Evolutionary conservation across 371 early-diverging fungal genomes (phyloP).

Genomic region (Syncephalastrum contaminatum): DNA sequence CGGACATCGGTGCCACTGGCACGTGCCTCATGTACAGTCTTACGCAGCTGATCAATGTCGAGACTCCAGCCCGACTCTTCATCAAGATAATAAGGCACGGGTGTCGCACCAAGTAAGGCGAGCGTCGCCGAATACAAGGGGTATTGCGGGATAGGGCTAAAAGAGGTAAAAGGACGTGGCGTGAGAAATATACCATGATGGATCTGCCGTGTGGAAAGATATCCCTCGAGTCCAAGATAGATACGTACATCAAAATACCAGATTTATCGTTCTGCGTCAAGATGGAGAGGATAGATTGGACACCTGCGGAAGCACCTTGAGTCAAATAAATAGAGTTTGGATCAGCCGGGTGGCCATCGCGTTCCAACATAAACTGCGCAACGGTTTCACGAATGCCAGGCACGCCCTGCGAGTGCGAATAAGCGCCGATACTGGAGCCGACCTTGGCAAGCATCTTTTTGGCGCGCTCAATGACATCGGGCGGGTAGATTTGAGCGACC

Average conservation of each 20-base stretch:
- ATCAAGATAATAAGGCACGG: conserved; percentile 91
- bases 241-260: conserved; percentile 84
- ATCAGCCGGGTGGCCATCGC: conserved; percentile 86
- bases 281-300: conserved; percentile 84
- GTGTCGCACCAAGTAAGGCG: conserved; percentile 74
- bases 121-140: conserved; percentile 98
- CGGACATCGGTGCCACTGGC: conserved; percentile 82
- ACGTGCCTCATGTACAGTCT: conserved; percentile 67
- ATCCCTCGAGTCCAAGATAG: too few relatives aligned
- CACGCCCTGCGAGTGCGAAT: conserved; percentile 93
- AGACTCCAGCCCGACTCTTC: conserved; percentile 87
- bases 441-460: conserved; percentile 60
- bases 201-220: too few relatives aligned
- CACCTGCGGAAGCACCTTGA: conserved; percentile 86
- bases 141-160: conserved; percentile 93
- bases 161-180: background rate
- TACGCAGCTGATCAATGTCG: conserved; percentile 59
- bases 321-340: conserved; percentile 90
- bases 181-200: background rate
- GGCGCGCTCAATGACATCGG: conserved; percentile 89
- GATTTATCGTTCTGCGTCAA: conserved; percentile 75
- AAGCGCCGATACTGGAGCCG: conserved; percentile 85
- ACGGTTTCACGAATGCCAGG: conserved; percentile 81
- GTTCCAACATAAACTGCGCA: conserved; percentile 79
- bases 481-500: conserved; percentile 67